phyloP scores from a whole-genome alignment of 805 yeast species.

The Diddensiella santjacobensis region DNA sequence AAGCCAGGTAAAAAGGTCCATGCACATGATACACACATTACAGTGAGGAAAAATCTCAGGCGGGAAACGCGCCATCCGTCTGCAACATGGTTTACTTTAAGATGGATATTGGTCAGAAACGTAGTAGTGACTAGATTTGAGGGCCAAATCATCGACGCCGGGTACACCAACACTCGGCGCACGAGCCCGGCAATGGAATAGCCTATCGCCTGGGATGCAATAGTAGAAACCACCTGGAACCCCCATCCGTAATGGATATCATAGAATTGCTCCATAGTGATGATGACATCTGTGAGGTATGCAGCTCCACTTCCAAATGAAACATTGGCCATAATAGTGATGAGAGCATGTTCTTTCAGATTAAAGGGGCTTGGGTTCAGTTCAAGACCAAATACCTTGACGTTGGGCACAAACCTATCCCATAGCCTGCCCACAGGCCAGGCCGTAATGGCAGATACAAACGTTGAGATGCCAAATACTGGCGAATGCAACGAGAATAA shows the following conservation, averaged over 20 bases:
- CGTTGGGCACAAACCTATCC: slow-evolving; percentile 39
- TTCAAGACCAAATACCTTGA: slow-evolving; percentile 29
- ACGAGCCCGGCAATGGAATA: slow-evolving; percentile 64
- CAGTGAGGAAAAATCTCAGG: slow-evolving; percentile 44
- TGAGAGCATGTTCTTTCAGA: slow-evolving; percentile 58
- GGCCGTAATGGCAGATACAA: slow-evolving; percentile 57
- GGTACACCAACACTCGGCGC: slow-evolving; percentile 56
- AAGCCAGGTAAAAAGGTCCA: slow-evolving; percentile 63
- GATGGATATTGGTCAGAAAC: slow-evolving; percentile 50
- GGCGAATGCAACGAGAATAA: slow-evolving; percentile 60
- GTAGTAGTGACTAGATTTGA: slow-evolving; percentile 56
- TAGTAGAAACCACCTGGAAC: slow-evolving; percentile 47
- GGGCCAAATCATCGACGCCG: slow-evolving; percentile 73
- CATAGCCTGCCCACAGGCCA: slow-evolving; percentile 60
- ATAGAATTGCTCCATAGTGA: slow-evolving; percentile 50
- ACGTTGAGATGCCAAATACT: slow-evolving; percentile 46
- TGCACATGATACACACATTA: slow-evolving; percentile 39
- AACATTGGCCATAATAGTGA: slow-evolving; percentile 51
- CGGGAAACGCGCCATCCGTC: slow-evolving; percentile 61
- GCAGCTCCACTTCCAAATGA: slow-evolving; percentile 44
- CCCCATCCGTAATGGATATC: slow-evolving; percentile 46
- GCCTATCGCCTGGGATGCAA: slow-evolving; percentile 62
- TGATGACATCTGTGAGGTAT: slow-evolving; percentile 54
- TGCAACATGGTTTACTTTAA: slow-evolving; percentile 48
- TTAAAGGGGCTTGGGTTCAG: slow-evolving; percentile 63